Conservation (phyloP, 306 rosid species). For the Vigna radiata region DNA sequence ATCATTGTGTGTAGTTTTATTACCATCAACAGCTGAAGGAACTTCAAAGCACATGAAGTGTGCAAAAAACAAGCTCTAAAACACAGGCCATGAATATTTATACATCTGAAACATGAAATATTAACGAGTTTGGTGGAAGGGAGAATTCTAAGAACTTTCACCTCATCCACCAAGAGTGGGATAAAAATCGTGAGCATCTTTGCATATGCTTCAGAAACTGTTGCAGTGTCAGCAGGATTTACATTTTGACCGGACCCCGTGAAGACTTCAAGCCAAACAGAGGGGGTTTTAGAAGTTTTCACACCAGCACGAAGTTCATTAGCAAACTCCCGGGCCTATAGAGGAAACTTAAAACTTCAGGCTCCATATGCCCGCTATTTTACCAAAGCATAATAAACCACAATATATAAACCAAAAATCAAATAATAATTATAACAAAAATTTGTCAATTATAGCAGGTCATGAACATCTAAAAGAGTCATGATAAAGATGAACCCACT, state of each 20-base stretch:
- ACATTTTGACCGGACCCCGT: constrained; percentile 76
- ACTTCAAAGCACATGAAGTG: constrained; percentile 96
- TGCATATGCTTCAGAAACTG: constrained; percentile 91
- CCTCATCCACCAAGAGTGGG: constrained; percentile 99
- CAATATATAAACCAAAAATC: constrained; percentile 17
- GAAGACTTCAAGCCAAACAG: constrained; percentile 79
- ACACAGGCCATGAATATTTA: constrained; percentile 41
- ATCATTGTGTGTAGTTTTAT: constrained; percentile 52
- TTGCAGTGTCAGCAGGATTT: constrained; percentile 72
- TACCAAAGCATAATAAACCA: constrained; percentile 32
- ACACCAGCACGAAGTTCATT: constrained; percentile 94
- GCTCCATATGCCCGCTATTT: constrained; percentile 32
- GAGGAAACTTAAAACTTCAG: constrained; percentile 39
- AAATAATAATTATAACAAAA: constrained; percentile 12
- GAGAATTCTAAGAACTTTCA: constrained; percentile 45
- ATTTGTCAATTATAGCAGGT: background rate
- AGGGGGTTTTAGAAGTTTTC: constrained; percentile 69
- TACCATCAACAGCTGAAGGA: constrained; percentile 66
- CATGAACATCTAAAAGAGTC: background rate
- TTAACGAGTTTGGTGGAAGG: background rate
- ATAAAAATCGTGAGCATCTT: constrained; percentile 88
- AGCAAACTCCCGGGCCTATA: constrained; percentile 93
- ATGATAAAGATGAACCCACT: background rate
- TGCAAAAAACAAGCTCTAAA: constrained; percentile 92
- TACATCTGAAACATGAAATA: constrained; percentile 25